Conservation (phyloP, 495 filamentous ascomycete species). For the Penicillium chermesinum region DNA sequence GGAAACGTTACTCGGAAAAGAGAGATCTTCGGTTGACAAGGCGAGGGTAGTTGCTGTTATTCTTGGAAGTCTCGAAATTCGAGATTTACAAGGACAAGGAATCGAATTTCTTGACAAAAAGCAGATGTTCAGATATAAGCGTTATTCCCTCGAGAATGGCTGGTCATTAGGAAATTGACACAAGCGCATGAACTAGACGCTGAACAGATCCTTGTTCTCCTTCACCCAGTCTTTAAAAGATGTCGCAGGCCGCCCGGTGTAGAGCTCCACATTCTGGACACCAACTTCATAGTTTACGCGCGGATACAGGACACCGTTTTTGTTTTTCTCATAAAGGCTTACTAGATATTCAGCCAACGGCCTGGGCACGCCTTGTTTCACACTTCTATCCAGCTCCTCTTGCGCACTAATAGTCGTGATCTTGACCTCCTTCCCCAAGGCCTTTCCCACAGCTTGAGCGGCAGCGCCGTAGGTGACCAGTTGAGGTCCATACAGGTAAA, state of each 20-base stretch:
- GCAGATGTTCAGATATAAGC: no score
- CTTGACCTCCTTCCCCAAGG: constrained; percentile 21
- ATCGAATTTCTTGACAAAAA: no score
- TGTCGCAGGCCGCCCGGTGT: constrained; percentile 16
- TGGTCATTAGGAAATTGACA: no score
- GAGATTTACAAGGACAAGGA: no score
- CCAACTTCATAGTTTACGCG: constrained; percentile 8
- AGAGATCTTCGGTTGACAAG: no score
- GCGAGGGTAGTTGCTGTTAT: no score
- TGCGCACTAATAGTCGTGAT: constrained; percentile 12
- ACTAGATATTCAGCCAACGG: constrained; percentile 18
- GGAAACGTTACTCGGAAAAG: no score
- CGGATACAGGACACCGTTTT: neutral
- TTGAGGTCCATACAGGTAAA: constrained; percentile 24
- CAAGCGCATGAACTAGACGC: no score
- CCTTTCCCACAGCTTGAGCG: constrained; percentile 11
- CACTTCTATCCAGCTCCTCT: constrained; percentile 11
- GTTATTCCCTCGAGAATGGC: no score
- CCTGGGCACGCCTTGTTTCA: constrained; percentile 10
- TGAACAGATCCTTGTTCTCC: constrained; percentile 16
- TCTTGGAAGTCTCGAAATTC: no score
- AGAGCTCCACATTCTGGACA: constrained; percentile 22
- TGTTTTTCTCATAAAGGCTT: neutral
- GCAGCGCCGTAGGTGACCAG: constrained; percentile 9
- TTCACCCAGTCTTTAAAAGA: constrained; percentile 25